phyloP scores from a whole-genome alignment of 768 basidiomycete genomes.

The Boletus bicolor region DNA sequence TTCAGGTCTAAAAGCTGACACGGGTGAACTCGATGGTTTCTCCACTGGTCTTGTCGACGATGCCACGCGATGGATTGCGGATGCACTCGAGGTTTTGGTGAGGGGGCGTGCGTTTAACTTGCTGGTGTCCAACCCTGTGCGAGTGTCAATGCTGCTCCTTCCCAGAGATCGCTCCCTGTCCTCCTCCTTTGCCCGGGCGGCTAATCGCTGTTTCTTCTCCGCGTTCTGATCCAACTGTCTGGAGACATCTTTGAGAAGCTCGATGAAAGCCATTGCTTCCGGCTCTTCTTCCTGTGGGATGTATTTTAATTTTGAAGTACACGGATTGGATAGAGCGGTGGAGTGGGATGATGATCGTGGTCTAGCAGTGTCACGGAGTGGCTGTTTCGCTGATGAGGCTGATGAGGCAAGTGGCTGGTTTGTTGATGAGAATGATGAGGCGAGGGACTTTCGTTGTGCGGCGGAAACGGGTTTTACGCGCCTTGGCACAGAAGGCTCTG shows the following conservation, averaged over 20 bases:
- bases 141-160: neutral
- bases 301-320: neutral
- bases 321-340: neutral
- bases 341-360: slow-evolving; percentile 23
- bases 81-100: slow-evolving; percentile 18
- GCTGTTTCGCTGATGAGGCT: slow-evolving; percentile 16
- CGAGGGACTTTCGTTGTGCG: slow-evolving; percentile 15
- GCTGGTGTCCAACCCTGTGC: neutral
- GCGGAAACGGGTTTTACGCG: slow-evolving; percentile 7
- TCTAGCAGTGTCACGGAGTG: slow-evolving; percentile 4
- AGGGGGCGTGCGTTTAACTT: slow-evolving; percentile 5
- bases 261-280: slow-evolving; percentile 22
- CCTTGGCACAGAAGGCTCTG: neutral
- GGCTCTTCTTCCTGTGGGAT: slow-evolving; percentile 18
- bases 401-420: slow-evolving; percentile 12
- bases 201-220: slow-evolving; percentile 22
- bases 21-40: neutral
- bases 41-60: neutral
- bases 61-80: slow-evolving; percentile 1
- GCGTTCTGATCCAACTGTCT: slow-evolving; percentile 26
- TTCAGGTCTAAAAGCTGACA: too few species aligned
- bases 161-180: slow-evolving; percentile 2
- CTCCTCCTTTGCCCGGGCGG: slow-evolving; percentile 11
- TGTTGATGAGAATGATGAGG: slow-evolving; percentile 4
- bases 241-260: slow-evolving; percentile 24